Evolutionary conservation across 108 stramenopile species (phyloP).

Genomic region (Skeletonema tropicum): DNA sequence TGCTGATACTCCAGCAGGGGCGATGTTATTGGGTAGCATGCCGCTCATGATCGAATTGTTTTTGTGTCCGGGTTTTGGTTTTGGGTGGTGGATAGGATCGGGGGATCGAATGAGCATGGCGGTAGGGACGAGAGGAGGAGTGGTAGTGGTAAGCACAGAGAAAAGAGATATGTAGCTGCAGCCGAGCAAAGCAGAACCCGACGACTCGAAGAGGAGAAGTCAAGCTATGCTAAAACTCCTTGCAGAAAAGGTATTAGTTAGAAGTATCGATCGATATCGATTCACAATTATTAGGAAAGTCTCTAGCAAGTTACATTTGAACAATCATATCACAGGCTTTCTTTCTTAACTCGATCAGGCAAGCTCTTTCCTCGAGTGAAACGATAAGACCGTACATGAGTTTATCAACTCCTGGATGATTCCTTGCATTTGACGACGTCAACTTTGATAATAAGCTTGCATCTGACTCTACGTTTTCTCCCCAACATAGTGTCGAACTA

Average conservation of each 20-base stretch:
- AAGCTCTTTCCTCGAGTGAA: conserved; percentile 61
- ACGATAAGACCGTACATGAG: conserved; percentile 55
- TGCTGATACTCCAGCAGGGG: conserved; percentile 20
- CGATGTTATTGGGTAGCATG: conserved; percentile 22
- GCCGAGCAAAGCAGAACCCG: too few species aligned
- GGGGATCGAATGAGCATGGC: too few species aligned
- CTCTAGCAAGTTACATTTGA: background rate
- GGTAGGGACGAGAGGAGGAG: too few species aligned
- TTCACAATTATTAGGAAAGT: too few species aligned
- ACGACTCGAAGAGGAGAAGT: too few species aligned
- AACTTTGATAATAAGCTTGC: conserved; percentile 18
- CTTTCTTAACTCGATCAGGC: conserved; percentile 33
- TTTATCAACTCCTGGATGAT: conserved; percentile 28
- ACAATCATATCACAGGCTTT: conserved; percentile 8
- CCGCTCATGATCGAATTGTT: conserved; percentile 20
- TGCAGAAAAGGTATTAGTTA: background rate
- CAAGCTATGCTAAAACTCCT: background rate
- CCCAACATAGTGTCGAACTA: conserved; percentile 27
- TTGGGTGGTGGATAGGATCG: too few species aligned
- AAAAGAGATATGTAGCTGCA: too few species aligned
- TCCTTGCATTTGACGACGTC: conserved; percentile 1
- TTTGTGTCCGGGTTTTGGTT: too few species aligned
- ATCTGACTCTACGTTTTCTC: conserved; percentile 23
- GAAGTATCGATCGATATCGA: background rate
- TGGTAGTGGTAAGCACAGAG: too few species aligned